Base-by-base conservation (phyloP, 2,329 filamentous ascomycete genomes). In the Lecanicillium sp. region DNA sequence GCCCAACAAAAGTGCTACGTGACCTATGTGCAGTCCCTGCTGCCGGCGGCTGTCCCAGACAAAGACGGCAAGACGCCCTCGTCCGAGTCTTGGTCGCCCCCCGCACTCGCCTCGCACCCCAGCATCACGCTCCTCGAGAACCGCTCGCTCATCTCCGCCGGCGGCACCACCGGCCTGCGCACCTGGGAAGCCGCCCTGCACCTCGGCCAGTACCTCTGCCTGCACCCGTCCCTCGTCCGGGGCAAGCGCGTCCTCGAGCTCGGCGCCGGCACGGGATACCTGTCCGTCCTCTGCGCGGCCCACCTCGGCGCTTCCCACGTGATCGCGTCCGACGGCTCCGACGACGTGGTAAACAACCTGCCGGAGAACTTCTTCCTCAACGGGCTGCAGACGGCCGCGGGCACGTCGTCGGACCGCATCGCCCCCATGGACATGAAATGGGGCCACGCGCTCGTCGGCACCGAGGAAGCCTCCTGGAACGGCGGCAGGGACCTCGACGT, bases 171-270 rank as follows among this genome's bases (percentile, higher is more conserved):
- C 0, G 87, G 87, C 1, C 73, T 87, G 20, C 77, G 87, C 27
- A 91, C 87, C 0, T 93, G 87, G 87, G 87, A 91, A 62, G 87
- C 87, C 1, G 81, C 85, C 2, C 68, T 91, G 8, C 84, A 89
- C 55, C 71, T 91, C 0, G 84, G 84, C 1, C 75, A 82, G 37
- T 89, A 82, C 56, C 75, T 90, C 19, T 78, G 78, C 51, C 51
- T 59, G n/a, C 64, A 73, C 42, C 64, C 62, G 1, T 53, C 55
- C 2, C 54, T 75, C 17, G 67, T 87, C 23, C 57, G 58, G 7
- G 73, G 69, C 2, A 83, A 79, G 58, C 73, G 70, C 7, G 66
- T 90, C 1, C 69, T 91, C 2, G 87, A 91, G 60, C 72, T 91
- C 1, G 87, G 87, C 3, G 79, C 85, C 1, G 87, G 87, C 1